Percentiles rank a stretch among this genome's conserved stretches.
Conservation (phyloP, 345 rosid genomes). For the Pistacia atlantica region DNA sequence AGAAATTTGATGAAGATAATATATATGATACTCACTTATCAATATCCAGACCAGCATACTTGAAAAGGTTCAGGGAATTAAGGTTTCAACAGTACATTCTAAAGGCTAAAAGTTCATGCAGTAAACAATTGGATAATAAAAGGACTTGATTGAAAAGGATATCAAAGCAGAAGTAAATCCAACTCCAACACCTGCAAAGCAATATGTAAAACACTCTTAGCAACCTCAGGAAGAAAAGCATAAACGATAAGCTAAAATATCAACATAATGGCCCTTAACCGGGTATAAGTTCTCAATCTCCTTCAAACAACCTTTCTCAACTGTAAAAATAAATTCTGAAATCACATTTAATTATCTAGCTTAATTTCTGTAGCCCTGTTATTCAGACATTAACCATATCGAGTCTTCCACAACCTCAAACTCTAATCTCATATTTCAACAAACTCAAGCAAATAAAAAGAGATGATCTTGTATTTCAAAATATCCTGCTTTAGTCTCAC, state of each 20-base stretch:
- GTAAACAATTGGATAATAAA: background rate
- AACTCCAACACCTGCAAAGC: slow-evolving; percentile 89
- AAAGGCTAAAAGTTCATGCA: slow-evolving; percentile 16
- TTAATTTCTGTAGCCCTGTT: background rate
- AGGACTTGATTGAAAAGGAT: slow-evolving; percentile 55
- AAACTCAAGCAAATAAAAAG: background rate
- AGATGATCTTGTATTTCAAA: background rate
- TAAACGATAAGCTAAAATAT: background rate
- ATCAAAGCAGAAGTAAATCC: slow-evolving; percentile 95
- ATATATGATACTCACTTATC: slow-evolving; percentile 75
- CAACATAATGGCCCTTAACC: background rate
- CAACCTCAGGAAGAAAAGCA: background rate
- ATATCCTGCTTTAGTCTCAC: background rate
- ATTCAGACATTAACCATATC: background rate
- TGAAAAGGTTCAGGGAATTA: slow-evolving; percentile 86
- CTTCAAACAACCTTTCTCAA: background rate
- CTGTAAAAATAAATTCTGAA: background rate
- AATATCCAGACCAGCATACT: slow-evolving; percentile 96
- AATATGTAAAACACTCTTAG: slow-evolving; percentile 26
- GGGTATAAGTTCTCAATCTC: background rate
- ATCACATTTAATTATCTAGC: background rate
- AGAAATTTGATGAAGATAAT: slow-evolving; percentile 2
- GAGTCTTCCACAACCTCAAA: background rate
- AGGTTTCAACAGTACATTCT: slow-evolving; percentile 53
- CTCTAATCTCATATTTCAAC: background rate